Evolutionary conservation across 805 yeast species (phyloP), one percentile per base, ranked within the genome.

Genomic region (Kazachstania bromeliacearum): DNA sequence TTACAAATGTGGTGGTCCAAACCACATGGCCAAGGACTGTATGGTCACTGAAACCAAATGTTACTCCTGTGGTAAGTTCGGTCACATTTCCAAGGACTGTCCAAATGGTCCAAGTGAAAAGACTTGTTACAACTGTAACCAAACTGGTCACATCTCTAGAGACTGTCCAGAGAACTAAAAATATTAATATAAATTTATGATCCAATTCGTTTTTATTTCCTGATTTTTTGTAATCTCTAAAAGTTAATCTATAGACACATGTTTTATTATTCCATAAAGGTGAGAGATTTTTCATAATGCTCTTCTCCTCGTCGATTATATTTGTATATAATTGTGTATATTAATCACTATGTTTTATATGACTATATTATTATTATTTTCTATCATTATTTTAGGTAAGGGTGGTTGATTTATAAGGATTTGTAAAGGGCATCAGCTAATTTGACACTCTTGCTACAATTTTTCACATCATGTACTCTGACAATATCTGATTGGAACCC

Each of bases 21-120:
- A 84, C 76, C 95, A 85, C 63, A 80, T 79, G 66, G 94, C 95
- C 47, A 80, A 84, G 67, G 94, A 85, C 63, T 85, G 95, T 66
- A 80, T 77, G 60, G 78, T 77, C 49, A 72, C 76, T 39, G 73
- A 70, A 47, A 71, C 77, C 58, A 84, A 84, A 66, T 87, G 96
- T 66, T 88, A 85, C 73, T 82, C 88, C 44, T 87, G 96, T 66
- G 95, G 95, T 51, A 77, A 79, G 63, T 68, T 74, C 44, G 96
- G 96, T 39, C 96, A 88, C 69, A 77, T 85, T 52, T 77, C 92
- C 44, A 83, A 77, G 63, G 94, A 82, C 47, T 85, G 96, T 66
- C 62, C 71, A 42, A 63, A 75, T 34, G 70, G 73, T 40, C 55
- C 77, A 34, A 70, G 71, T 43, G 77, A 72, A 44, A 60, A 60